A percentile compares a stretch with the other conserved stretches of the same genome.
Conservation (phyloP, 176 grass and related monocot species). For the Carex parvula region DNA sequence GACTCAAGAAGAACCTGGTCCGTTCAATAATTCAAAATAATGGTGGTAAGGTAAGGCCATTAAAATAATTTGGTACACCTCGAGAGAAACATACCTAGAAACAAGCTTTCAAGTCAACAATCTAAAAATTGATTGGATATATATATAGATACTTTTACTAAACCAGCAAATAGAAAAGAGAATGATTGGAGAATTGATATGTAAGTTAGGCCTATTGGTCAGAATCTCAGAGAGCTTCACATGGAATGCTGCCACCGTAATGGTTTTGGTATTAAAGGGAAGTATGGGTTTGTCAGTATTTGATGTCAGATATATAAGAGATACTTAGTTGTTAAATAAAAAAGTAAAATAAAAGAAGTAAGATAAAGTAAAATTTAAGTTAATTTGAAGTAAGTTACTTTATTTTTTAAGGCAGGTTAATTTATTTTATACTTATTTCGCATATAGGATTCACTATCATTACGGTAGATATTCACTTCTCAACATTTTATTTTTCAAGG, state of each 20-base stretch:
- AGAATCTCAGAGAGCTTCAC: background rate
- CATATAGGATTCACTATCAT: no score
- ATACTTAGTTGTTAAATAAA: no score
- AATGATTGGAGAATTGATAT: background rate
- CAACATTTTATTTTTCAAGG: no score
- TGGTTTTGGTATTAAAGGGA: background rate
- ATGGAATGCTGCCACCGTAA: constrained; percentile 15
- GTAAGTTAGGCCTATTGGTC: background rate
- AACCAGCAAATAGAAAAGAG: background rate
- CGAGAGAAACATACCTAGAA: background rate
- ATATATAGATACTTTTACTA: background rate
- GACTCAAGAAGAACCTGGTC: background rate
- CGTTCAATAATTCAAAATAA: background rate
- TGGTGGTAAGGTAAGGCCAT: no score
- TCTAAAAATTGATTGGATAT: background rate
- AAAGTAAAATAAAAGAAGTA: no score
- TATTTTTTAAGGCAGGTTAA: no score
- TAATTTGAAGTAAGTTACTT: no score
- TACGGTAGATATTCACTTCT: no score
- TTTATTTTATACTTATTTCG: no score
- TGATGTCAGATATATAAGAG: background rate
- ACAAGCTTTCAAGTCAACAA: background rate
- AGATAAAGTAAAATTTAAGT: no score
- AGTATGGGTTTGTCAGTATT: constrained; percentile 21
- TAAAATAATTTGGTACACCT: background rate